Percentiles rank a stretch among this genome's conserved stretches.
phyloP scores from a whole-genome alignment of 495 filamentous ascomycete species.

The Daldinia loculata region DNA sequence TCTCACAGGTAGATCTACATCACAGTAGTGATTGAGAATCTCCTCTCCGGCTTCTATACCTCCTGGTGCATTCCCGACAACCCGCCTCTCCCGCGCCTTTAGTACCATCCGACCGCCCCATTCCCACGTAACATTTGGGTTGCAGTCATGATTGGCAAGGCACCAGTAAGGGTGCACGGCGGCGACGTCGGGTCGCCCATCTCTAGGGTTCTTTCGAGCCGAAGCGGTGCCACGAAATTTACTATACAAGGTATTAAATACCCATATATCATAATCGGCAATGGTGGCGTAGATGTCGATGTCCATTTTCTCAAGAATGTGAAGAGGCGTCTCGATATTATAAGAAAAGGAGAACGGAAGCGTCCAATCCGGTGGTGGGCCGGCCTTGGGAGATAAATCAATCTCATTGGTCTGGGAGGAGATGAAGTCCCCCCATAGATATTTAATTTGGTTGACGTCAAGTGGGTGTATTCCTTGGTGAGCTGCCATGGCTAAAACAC shows the following conservation, averaged over 20 bases:
- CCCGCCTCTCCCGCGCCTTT: slow-evolving; percentile 54
- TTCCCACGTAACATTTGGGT: slow-evolving; percentile 94
- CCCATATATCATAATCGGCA: slow-evolving; percentile 81
- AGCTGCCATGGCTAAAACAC: slow-evolving; percentile 83
- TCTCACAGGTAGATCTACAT: slow-evolving; percentile 77
- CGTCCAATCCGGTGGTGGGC: slow-evolving; percentile 66
- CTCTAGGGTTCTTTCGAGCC: slow-evolving; percentile 74
- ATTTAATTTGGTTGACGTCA: slow-evolving; percentile 83
- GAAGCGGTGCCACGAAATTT: slow-evolving; percentile 95
- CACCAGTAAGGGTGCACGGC: slow-evolving; percentile 68
- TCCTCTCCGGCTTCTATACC: slow-evolving; percentile 82
- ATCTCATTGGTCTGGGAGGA: slow-evolving; percentile 58
- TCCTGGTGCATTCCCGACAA: slow-evolving; percentile 49
- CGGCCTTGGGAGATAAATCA: slow-evolving; percentile 56
- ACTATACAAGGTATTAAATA: slow-evolving; percentile 88
- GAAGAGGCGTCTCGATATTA: slow-evolving; percentile 82
- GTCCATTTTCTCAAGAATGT: slow-evolving; percentile 90
- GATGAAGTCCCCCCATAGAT: slow-evolving; percentile 90
- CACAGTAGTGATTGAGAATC: slow-evolving; percentile 93
- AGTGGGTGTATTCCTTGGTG: slow-evolving; percentile 86
- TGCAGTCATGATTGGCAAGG: slow-evolving; percentile 89
- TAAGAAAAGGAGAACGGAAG: slow-evolving; percentile 90
- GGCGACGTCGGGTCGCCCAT: slow-evolving; percentile 80
- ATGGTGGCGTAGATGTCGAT: slow-evolving; percentile 79
- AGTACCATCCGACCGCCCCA: slow-evolving; percentile 89